phyloP scores from a whole-genome alignment of 169 alveolate species.

The Ichthyophthirius multifiliis region DNA sequence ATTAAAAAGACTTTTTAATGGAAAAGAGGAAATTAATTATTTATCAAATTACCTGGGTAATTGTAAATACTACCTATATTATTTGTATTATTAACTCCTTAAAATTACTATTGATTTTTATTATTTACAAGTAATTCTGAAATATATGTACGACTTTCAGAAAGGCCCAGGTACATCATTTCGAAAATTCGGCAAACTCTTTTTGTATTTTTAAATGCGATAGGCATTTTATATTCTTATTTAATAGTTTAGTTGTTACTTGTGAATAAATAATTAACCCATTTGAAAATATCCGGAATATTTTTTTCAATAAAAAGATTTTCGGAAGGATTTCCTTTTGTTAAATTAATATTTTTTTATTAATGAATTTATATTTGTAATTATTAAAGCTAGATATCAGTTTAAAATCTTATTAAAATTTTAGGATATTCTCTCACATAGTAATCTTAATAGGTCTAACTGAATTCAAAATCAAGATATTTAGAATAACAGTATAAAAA shows the following conservation, averaged over 20 bases:
- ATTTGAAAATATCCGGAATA: background rate
- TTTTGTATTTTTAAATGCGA: background rate
- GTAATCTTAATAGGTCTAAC: slow-evolving; percentile 31
- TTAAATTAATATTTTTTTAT: slow-evolving; percentile 11
- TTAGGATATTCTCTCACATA: slow-evolving; percentile 35
- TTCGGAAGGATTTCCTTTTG: background rate
- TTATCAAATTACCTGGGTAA: background rate
- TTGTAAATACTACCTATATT: background rate
- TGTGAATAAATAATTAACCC: background rate
- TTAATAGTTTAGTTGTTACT: background rate
- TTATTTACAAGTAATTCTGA: background rate
- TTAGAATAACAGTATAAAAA: slow-evolving; percentile 7
- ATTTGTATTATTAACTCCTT: too few relatives aligned
- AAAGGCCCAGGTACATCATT: background rate
- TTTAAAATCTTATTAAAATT: background rate
- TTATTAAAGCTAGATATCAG: slow-evolving; percentile 6
- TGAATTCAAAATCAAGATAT: background rate
- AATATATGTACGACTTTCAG: background rate
- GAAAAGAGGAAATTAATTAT: background rate
- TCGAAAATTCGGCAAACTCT: background rate
- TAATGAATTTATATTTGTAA: slow-evolving; percentile 10
- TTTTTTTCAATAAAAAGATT: background rate
- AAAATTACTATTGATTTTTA: too few relatives aligned
- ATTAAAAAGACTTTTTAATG: background rate
- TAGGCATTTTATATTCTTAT: background rate